A percentile compares a stretch with the other conserved stretches of the same genome.
Evolutionary conservation across 2,329 filamentous ascomycete species (phyloP).

Genomic region (Cercospora brassicicola): DNA sequence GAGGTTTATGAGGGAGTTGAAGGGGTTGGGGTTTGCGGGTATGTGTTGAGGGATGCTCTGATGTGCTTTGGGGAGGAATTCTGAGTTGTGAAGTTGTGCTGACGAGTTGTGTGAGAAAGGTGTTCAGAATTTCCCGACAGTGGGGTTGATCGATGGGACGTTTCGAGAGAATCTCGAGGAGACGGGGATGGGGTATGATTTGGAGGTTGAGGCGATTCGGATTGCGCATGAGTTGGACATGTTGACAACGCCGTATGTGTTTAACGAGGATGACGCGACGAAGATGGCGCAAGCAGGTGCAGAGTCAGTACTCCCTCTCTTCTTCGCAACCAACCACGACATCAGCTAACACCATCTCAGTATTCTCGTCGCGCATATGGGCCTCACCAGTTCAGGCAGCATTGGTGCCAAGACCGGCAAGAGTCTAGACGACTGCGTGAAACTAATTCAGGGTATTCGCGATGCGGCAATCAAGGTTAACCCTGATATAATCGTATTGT

Average conservation of each 20-base stretch:
- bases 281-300: constrained; percentile 66
- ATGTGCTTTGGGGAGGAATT: neutral
- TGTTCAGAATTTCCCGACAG: constrained; percentile 67
- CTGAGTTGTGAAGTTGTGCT: neutral
- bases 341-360: constrained; percentile 41
- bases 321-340: constrained; percentile 58
- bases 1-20: constrained; percentile 60
- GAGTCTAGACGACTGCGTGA: constrained; percentile 64
- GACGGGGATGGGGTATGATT: constrained; percentile 67
- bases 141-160: constrained; percentile 67
- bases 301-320: constrained; percentile 65
- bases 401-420: constrained; percentile 65
- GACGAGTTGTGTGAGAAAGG: constrained; percentile 34
- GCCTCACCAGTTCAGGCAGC: constrained; percentile 62
- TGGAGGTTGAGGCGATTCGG: constrained; percentile 66
- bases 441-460: constrained; percentile 62
- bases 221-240: constrained; percentile 61
- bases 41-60: neutral
- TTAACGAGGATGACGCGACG: constrained; percentile 61
- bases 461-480: constrained; percentile 60
- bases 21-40: constrained; percentile 62
- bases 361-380: constrained; percentile 68
- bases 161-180: constrained; percentile 69
- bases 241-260: constrained; percentile 70
- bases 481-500: constrained; percentile 63